A percentile compares a stretch with the other conserved stretches of the same genome.
These are phyloP conservation scores for Daldinia decipiens DNA, from an alignment of 495 filamentous ascomycete species.

Conservation along the genomic window DNA sequence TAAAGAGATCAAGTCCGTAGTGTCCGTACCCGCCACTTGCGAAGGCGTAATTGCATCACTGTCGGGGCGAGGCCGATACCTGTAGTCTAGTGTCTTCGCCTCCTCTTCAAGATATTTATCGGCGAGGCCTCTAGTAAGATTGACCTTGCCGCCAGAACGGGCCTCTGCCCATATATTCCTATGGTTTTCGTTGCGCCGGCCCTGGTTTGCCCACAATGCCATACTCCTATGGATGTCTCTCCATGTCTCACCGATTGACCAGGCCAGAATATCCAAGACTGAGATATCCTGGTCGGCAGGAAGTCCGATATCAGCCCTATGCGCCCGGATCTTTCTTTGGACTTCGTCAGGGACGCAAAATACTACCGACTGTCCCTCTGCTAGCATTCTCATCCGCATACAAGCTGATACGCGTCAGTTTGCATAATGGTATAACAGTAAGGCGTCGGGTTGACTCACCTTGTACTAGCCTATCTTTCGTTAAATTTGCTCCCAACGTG, in stretches of 20 bases:
- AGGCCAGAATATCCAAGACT: conserved; percentile 65
- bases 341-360: conserved; percentile 68
- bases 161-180: conserved; percentile 44
- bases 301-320: background rate
- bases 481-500: conserved; percentile 72
- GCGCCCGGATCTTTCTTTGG: conserved; percentile 50
- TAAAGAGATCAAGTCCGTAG: conserved; percentile 46
- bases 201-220: conserved; percentile 70
- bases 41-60: conserved; percentile 6
- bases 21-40: background rate
- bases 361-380: conserved; percentile 68
- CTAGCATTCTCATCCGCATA: conserved; percentile 73
- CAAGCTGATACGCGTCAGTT: conserved; percentile 59
- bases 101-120: conserved; percentile 57
- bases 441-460: conserved; percentile 57
- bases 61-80: conserved; percentile 28
- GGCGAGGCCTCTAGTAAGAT: conserved; percentile 46
- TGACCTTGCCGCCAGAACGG: conserved; percentile 8
- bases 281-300: conserved; percentile 25
- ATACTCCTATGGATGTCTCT: conserved; percentile 58
- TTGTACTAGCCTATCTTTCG: conserved; percentile 80
- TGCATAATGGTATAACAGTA: background rate
- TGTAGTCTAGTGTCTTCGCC: conserved; percentile 32
- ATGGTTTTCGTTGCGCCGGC: conserved; percentile 56
- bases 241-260: conserved; percentile 69